Base-by-base conservation (phyloP, 106 monocot species). In the Dendrobium nobile region DNA sequence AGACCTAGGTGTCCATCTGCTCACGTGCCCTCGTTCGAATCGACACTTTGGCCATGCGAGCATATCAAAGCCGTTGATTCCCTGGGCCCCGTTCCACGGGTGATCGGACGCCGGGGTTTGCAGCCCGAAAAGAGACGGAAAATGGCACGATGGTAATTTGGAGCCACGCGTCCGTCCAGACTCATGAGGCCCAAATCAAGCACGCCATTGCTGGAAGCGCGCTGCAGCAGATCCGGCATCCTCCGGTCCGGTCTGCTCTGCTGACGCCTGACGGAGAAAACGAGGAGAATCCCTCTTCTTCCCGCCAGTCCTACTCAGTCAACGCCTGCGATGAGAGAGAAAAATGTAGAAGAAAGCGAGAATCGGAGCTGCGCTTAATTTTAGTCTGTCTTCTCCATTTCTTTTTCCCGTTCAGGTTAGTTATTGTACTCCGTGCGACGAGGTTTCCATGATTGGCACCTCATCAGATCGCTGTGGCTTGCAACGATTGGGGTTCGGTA, bases 261-360 rank as follows among this genome's bases (percentile, higher is more conserved):
- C 42, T 42, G 18, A 42, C 42, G 17, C 20, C 13, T 37, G 37
- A 31, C 70, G 31, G 70, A 33, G 70, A 70, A 70, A 48, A 24
- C 41, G 48, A 48, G 26, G 9, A 45, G 76, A 47, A 24, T 76
- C 76, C 18, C 10, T 70, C 75, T 47, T 75, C 75, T 75, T 5
- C 24, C 75, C 47, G 75, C 75, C 68, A 68, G 28, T 68, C 31
- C 70, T 70, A 13, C 37, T 37, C 33, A 48, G 76, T 76, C 76
- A 47, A 76, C 76, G 45, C 76, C 26, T 10, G 76, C 22, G 42
- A 43, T 19, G 74, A 20, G 31, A 74, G 42, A 74, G 41, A 74
- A 74, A 20, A 74, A 20, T 5, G 41, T 19, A 74, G 74, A 74
- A 19, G 20, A 74, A 74, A 74, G 26, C 43, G 19, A 43, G 13